Base-by-base conservation (phyloP, 441 rosid genomes). In the Syzygium syzygioides region DNA sequence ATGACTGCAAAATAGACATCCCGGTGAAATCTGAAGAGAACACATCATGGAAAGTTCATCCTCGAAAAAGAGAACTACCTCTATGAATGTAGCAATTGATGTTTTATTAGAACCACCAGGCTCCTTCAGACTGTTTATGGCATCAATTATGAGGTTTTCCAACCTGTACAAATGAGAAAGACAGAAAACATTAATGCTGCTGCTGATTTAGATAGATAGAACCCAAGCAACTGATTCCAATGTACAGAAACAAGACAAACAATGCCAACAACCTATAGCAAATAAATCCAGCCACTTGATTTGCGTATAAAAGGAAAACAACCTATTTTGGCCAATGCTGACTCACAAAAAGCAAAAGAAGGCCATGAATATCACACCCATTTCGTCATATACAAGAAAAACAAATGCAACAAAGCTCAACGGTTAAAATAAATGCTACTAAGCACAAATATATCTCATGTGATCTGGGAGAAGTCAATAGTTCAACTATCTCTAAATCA, bases 111-210 rank as follows among this genome's bases (percentile, higher is more conserved):
- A 97, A 91, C 99, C 99, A 80, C 94, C 95, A 86, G 96, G 96
- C 93, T 98, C 99, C 93, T 94, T 95, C 95, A 98, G 91, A 90
- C 91, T 93, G 87, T 93, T 88, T 90, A 98, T 93, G 62, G 99
- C 99, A 90, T 98, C 99, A 96, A 95, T 90, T 89, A 98, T 94
- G 68, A 98, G 99, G 94, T 89, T 93, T 83, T 98, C 99, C 93
- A 97, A 91, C 95, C 99, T 98, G 89, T 53, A 90, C 80, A 64
- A 87, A 90, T 56, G 80, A 90, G 76, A 87, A 90, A 52, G 25
- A 86, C 45, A 52, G 54, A 55, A 10, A 54, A 68, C 62, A 41
- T 53, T 53, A n/a, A n/a, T 85, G 17, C 55, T 10, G 32, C 26
- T 1, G 23, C 23, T 52, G 55, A n/a, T 20, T 85, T 50, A 19